A percentile compares a stretch with the other conserved stretches of the same genome.
Conservation (phyloP, 1,284 basidiomycete species). For the Paramarasmius palmivorus region DNA sequence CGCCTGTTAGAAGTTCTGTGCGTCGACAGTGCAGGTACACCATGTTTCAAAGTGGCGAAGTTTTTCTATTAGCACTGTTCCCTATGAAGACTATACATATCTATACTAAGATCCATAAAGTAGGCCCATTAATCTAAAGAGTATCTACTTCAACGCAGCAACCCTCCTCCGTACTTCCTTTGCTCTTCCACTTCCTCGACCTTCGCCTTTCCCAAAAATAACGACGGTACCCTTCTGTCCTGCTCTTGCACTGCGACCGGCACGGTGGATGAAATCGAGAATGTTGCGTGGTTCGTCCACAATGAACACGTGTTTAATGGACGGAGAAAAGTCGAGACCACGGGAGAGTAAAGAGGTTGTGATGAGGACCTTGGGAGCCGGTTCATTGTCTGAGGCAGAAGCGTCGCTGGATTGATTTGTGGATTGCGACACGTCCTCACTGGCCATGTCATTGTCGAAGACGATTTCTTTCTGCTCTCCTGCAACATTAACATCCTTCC, state of each 20-base stretch:
- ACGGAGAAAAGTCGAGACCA: constrained; percentile 83
- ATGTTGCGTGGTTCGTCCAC: constrained; percentile 84
- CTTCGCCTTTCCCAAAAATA: constrained; percentile 66
- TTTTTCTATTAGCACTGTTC: too few relatives aligned
- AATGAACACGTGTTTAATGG: constrained; percentile 79
- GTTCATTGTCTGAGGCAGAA: constrained; percentile 19
- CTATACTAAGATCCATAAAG: too few relatives aligned
- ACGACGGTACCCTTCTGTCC: constrained; percentile 69
- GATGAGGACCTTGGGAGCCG: constrained; percentile 69
- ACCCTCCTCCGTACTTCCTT: constrained; percentile 53
- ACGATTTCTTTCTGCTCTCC: constrained; percentile 8
- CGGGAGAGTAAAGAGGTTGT: constrained; percentile 91
- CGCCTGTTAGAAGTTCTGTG: too few relatives aligned
- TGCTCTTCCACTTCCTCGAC: constrained; percentile 51
- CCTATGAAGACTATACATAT: too few relatives aligned
- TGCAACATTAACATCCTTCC: constrained; percentile 19
- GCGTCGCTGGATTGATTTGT: background rate
- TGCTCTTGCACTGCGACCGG: constrained; percentile 76
- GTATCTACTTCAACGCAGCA: constrained; percentile 31
- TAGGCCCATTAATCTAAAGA: too few relatives aligned
- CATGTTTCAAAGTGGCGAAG: too few relatives aligned
- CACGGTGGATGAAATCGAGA: constrained; percentile 88
- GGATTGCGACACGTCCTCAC: background rate
- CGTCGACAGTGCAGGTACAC: too few relatives aligned
- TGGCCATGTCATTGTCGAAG: background rate